Base-by-base conservation (phyloP, 768 basidiomycete species). In the Xerocomus brunneocitrinus region DNA sequence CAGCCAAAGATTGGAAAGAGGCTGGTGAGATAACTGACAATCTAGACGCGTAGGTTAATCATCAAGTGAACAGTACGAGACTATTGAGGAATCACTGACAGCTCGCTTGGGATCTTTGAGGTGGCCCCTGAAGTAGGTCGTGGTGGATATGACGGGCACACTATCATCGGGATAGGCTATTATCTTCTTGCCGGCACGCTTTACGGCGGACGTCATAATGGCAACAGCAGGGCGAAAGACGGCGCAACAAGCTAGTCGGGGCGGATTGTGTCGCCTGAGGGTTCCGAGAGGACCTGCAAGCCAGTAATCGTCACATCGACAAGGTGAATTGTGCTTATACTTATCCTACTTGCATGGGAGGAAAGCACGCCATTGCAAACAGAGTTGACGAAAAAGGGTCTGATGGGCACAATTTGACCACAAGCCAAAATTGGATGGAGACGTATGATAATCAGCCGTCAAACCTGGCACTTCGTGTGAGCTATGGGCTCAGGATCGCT, bases 1-100 rank as follows among this genome's bases (percentile, higher is more conserved):
- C 94, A 98, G 31, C 79, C 73, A 0, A 91, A 27, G 65, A 97
- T 89, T 0, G 94, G 94, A 70, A 97, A 95, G 13, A 97, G 73
- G 57, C 81, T 78, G 44, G 70, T 60, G 30, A 91, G n/a, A 62
- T 97, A 97, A 53, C 76, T 60, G 46, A 77, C 67, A 36, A 77
- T 63, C 89, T 93, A 25, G 28, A 49, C 27, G 38, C 32, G 24
- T 16, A 34, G 30, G 31, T 44, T 43, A 28, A 27, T 8, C 13
- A 8, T 27, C 28, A 30, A 36, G 50, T 55, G 38, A 61, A 53
- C 38, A 13, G 24, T 25, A 36, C 39, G 28, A 32, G 8, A 35
- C 14, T 8, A 40, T 13, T 24, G 52, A 49, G 41, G 35, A 36
- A 50, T 22, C 16, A 70, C 81, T 50, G 59, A 88, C 88, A 25